Evolutionary conservation across 371 early-diverging fungal genomes (phyloP).

Genomic region (Syncephalis fuscata): DNA sequence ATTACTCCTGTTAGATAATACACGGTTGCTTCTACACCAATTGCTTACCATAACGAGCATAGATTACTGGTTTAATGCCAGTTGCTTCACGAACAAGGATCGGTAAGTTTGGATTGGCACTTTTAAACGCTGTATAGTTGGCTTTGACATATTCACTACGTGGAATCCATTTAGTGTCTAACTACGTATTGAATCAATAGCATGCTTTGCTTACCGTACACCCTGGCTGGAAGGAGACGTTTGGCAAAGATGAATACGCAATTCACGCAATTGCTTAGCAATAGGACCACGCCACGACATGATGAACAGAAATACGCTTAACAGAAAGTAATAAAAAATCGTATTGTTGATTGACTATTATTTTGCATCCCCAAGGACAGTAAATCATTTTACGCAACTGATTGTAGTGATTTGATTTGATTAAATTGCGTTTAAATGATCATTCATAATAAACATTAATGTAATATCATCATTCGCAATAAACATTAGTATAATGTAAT

Average conservation of each 20-base stretch:
- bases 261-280: slow-evolving; percentile 60
- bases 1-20: slow-evolving; percentile 7
- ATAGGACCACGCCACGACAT: slow-evolving; percentile 14
- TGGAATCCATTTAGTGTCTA: not conserved
- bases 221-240: slow-evolving; percentile 69
- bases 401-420: no score
- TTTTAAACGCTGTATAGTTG: slow-evolving; percentile 61
- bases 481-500: no score
- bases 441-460: no score
- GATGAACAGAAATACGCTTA: not conserved
- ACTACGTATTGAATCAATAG: not conserved
- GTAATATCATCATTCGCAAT: no score
- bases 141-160: slow-evolving; percentile 66
- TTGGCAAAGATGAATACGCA: slow-evolving; percentile 84
- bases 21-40: not conserved
- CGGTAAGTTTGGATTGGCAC: slow-evolving; percentile 75
- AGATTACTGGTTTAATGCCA: slow-evolving; percentile 71
- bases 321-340: not conserved
- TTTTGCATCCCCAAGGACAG: no score
- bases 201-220: slow-evolving; percentile 37
- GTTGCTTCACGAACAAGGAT: slow-evolving; percentile 81
- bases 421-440: no score
- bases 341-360: no score
- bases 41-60: slow-evolving; percentile 75
- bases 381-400: no score